A percentile compares a stretch with the other conserved stretches of the same genome.
These are phyloP conservation scores for Castanea mollissima DNA, from an alignment of 306 rosid species.

Conservation along the genomic window DNA sequence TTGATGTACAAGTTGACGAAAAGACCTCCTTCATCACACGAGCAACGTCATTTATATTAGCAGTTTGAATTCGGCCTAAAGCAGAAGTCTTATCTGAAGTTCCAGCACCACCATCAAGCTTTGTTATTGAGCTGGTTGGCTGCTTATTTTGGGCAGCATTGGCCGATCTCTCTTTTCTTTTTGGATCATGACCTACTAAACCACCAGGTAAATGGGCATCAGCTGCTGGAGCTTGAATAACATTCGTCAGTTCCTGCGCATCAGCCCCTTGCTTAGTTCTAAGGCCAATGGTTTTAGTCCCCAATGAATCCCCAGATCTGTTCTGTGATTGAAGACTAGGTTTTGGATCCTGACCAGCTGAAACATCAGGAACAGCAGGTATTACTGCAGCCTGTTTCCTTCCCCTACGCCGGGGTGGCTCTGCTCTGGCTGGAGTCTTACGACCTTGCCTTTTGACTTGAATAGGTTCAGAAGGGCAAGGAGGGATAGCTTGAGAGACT, in stretches of 20 bases:
- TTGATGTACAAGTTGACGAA: conserved; percentile 76
- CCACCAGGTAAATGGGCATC: conserved; percentile 51
- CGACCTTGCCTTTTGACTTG: conserved; percentile 77
- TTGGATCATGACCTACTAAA: conserved; percentile 51
- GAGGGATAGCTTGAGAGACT: conserved; percentile 40
- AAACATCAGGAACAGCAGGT: conserved; percentile 40
- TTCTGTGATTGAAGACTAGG: conserved; percentile 41
- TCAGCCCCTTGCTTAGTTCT: conserved; percentile 47
- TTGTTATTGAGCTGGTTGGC: conserved; percentile 37
- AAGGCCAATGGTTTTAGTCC: conserved; percentile 36
- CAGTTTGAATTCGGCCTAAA: conserved; percentile 68
- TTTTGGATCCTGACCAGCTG: conserved; percentile 51
- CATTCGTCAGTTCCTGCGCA: conserved; percentile 36
- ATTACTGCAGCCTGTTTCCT: conserved; percentile 45
- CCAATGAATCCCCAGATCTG: conserved; percentile 42
- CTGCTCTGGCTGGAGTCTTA: conserved; percentile 64
- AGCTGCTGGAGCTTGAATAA: conserved; percentile 44
- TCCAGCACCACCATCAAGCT: conserved; percentile 50
- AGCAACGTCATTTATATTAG: conserved; percentile 87
- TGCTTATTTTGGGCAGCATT: conserved; percentile 58
- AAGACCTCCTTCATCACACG: conserved; percentile 99
- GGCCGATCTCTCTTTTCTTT: conserved; percentile 63
- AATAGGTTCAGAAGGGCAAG: conserved; percentile 47
- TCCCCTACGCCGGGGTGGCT: conserved; percentile 82
- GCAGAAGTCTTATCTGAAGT: conserved; percentile 60